Conservation (phyloP, 2,329 filamentous ascomycete species). For the Aspergillus nomiae region DNA sequence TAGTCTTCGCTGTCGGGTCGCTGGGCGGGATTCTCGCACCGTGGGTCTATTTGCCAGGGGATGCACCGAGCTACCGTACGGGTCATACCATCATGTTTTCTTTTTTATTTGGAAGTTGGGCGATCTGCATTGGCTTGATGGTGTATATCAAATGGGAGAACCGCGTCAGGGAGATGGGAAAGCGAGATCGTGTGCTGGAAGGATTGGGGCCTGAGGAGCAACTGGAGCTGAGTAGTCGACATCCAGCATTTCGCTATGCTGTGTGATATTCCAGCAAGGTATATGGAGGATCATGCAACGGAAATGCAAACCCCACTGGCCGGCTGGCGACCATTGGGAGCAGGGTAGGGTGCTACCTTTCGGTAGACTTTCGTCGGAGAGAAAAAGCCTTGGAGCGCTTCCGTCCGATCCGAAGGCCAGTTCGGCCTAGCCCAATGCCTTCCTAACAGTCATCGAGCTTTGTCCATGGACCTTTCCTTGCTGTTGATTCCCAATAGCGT, state of each 20-base stretch:
- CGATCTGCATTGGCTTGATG: not conserved
- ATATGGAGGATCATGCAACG: too few relatives aligned
- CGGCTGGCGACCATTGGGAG: not conserved
- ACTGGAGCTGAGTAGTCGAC: constrained; percentile 7
- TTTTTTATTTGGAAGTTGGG: constrained; percentile 5
- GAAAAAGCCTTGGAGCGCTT: not conserved
- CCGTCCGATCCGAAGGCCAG: not conserved
- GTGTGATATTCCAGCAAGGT: not conserved
- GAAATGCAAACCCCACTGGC: not conserved
- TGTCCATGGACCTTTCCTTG: not conserved
- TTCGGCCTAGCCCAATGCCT: not conserved
- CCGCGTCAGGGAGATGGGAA: not conserved
- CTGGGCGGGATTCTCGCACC: constrained; percentile 10
- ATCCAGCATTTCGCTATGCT: constrained; percentile 9
- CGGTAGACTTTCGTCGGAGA: not conserved
- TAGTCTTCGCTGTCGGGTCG: constrained; percentile 5
- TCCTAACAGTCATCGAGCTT: not conserved
- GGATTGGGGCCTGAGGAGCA: not conserved
- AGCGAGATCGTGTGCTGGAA: not conserved
- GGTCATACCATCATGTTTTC: constrained; percentile 12
- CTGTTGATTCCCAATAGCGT: not conserved
- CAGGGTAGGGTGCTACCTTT: not conserved
- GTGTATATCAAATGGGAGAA: constrained; percentile 8
- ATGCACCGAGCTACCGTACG: constrained; percentile 8
- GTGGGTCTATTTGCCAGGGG: constrained; percentile 7